Base-by-base conservation (phyloP, 1,284 basidiomycete species). In the Apiotrichum sp. region DNA sequence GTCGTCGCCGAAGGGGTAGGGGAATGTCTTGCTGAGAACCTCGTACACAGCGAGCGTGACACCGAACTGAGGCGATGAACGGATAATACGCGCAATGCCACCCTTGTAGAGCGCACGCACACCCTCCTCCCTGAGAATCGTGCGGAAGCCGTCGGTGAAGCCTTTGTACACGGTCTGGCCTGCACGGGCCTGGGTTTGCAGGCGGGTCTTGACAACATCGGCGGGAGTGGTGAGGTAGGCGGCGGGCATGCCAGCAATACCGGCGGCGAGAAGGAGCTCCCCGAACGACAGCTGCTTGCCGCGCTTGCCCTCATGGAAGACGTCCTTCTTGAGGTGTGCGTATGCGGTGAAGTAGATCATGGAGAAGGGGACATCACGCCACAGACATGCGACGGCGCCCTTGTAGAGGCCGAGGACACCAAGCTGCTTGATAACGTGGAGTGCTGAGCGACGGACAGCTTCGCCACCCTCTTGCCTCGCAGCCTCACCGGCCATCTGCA, bases 151-250 rank as follows among this genome's bases (percentile, higher is more conserved):
- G 77, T 99, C 93, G 13, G 80, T 74, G 47, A 97, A 78, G 48
- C 96, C 95, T 75, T 89, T 91, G 80, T 99, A 99, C 59, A 87
- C 80, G 4, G 91, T 89, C 75, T 98, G 86, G 14, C 95, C 96
- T 66, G 89, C 87, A 61, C 87, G 83, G 39, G 92, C 88, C 76
- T 98, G 96, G n/a, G 92, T 87, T 75, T 98, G 96, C 62, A 98
- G 79, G 55, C 95, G 86, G n/a, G 95, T 98, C 83, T 98, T 98
- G 75, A 98, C 90, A 58, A 98, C 96, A 76, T 98, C 95, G 56
- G 68, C 64, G 32, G 67, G 69, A 43, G 70, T 67, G 45, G 65
- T 71, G 51, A 69, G 59, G 55, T 59, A 62, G 34, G 62, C 55
- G 39, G 56, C 45, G 35, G 95, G 93, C 91, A 97, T 97, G 65